A percentile compares a stretch with the other conserved stretches of the same genome.
Conservation (phyloP, 495 filamentous ascomycete species). For the Podospora anserina region DNA sequence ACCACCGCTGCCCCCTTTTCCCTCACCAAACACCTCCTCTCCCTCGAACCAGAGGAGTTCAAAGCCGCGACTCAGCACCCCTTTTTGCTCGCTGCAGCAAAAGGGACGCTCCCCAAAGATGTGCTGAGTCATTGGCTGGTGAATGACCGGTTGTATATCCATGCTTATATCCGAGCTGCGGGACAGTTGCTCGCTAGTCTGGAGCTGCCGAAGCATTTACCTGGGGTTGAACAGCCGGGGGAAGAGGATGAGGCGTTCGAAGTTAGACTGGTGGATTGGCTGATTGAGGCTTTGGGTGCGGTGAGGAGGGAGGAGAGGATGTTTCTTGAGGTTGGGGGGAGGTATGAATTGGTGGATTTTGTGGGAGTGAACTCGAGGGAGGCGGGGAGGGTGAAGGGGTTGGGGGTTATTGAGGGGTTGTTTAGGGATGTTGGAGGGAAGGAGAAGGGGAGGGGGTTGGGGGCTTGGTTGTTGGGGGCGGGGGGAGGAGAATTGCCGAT, state of each 20-base stretch:
- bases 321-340: conserved; percentile 62
- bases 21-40: conserved; percentile 53
- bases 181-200: conserved; percentile 63
- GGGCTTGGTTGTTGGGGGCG: not conserved
- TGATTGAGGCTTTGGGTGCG: conserved; percentile 61
- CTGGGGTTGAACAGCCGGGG: conserved; percentile 8
- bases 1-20: conserved; percentile 21
- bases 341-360: conserved; percentile 55
- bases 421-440: conserved; percentile 27
- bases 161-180: conserved; percentile 64
- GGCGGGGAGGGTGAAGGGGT: conserved; percentile 27
- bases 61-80: conserved; percentile 59
- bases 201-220: conserved; percentile 47
- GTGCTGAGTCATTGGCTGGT: conserved; percentile 66
- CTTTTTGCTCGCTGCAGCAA: conserved; percentile 66
- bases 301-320: conserved; percentile 65
- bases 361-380: conserved; percentile 16
- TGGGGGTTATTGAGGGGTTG: conserved; percentile 36
- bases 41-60: conserved; percentile 40
- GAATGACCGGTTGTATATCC: conserved; percentile 73
- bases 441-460: not conserved
- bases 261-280: conserved; percentile 54
- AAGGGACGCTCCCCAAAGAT: conserved; percentile 55
- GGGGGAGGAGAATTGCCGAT: conserved; percentile 11
- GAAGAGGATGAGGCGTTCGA: conserved; percentile 32